Conservation (phyloP, 1,139 yeast species). For the Magnusiomyces paraingens region DNA sequence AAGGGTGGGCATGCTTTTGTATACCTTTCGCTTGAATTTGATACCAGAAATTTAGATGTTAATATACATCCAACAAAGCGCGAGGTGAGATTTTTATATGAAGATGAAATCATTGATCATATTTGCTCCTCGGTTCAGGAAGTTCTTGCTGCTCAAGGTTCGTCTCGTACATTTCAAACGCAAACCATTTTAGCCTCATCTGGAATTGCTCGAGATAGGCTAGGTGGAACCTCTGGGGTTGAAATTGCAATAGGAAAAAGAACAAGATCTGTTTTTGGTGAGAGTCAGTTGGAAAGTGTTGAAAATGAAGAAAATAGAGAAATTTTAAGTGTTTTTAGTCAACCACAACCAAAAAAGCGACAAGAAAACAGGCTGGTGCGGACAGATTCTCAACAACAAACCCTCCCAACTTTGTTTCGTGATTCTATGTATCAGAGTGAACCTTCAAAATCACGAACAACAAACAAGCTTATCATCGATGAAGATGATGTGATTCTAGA, state of each 20-base stretch:
- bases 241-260: background rate
- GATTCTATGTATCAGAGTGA: background rate
- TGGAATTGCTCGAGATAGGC: background rate
- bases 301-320: background rate
- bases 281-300: background rate
- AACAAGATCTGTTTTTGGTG: background rate
- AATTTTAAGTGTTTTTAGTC: background rate
- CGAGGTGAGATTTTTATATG: constrained; percentile 80
- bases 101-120: constrained; percentile 72
- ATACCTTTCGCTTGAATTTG: constrained; percentile 59
- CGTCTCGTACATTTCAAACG: constrained; percentile 61
- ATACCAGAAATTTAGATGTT: constrained; percentile 74
- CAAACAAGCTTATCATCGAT: background rate
- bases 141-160: constrained; percentile 53
- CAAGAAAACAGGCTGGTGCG: constrained; percentile 40
- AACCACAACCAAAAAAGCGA: constrained; percentile 18
- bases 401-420: constrained; percentile 42
- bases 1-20: constrained; percentile 76
- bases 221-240: background rate
- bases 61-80: constrained; percentile 94
- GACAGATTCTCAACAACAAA: constrained; percentile 65
- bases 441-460: background rate
- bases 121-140: constrained; percentile 48
- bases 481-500: background rate
- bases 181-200: constrained; percentile 44